phyloP scores from a whole-genome alignment of 164 flowering plant species.

The Stephania yunnanensis region DNA sequence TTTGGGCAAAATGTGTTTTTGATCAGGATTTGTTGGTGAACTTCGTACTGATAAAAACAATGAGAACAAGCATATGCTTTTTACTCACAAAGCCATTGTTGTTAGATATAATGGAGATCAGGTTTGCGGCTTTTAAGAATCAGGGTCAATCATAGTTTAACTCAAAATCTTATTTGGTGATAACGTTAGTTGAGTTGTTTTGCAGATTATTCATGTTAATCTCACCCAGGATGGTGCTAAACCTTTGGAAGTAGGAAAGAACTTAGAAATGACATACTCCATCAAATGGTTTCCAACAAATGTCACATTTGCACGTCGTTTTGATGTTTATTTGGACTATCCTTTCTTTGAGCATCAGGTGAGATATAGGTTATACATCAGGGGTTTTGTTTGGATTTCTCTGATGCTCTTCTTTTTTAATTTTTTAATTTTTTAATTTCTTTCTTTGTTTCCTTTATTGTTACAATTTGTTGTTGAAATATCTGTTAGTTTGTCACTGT shows the following conservation, averaged over 20 bases:
- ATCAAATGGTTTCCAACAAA: constrained; percentile 74
- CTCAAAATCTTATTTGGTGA: background rate
- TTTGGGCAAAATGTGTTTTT: background rate
- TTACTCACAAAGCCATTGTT: constrained; percentile 64
- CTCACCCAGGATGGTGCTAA: constrained; percentile 76
- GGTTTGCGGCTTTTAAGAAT: constrained; percentile 33
- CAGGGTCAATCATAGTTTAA: background rate
- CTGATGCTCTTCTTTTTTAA: background rate
- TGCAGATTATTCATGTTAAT: constrained; percentile 93
- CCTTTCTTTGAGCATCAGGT: constrained; percentile 99
- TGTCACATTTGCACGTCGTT: constrained; percentile 81
- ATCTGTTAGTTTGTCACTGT: background rate
- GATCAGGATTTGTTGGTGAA: constrained; percentile 88
- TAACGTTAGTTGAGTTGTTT: background rate
- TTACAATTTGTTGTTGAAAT: no score
- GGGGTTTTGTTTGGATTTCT: background rate
- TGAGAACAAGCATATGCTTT: constrained; percentile 69
- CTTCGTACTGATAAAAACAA: constrained; percentile 63
- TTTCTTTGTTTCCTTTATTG: no score
- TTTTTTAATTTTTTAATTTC: background rate
- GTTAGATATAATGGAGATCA: constrained; percentile 76
- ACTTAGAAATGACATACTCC: constrained; percentile 75
- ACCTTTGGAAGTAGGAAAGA: constrained; percentile 68
- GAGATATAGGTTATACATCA: constrained; percentile 4
- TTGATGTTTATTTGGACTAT: constrained; percentile 95